These are phyloP conservation scores for Urochloa ruziziensis DNA, from an alignment of 176 grass and related monocot genomes.

Conservation along the genomic window DNA sequence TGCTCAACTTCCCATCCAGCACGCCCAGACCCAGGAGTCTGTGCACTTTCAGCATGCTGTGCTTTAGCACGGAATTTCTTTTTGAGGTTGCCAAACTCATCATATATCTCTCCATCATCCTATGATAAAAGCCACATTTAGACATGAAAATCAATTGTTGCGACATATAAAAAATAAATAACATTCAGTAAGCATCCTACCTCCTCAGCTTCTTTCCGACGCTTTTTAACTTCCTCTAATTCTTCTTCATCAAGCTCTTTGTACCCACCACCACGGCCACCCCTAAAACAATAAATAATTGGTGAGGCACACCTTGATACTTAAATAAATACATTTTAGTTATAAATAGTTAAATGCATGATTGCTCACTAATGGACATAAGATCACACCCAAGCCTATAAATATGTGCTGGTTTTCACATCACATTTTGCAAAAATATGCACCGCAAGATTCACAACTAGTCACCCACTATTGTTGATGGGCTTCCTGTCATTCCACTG, in stretches of 20 bases:
- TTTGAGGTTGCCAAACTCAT: constrained; percentile 99
- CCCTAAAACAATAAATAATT: constrained; percentile 40
- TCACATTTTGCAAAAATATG: neutral
- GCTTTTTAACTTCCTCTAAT: constrained; percentile 87
- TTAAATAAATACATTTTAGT: neutral
- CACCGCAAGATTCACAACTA: neutral
- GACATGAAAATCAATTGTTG: constrained; percentile 9
- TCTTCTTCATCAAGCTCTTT: constrained; percentile 99
- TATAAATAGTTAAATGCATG: neutral
- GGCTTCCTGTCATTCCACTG: neutral
- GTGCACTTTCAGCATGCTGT: constrained; percentile 51
- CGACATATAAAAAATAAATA: neutral
- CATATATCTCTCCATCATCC: constrained; percentile 99
- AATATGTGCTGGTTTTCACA: neutral
- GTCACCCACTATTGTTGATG: neutral
- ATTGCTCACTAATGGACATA: neutral
- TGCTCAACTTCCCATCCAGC: constrained; percentile 81
- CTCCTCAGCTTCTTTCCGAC: constrained; percentile 85
- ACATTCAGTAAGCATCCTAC: constrained; percentile 36
- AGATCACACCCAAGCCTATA: neutral
- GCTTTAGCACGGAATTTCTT: constrained; percentile 95
- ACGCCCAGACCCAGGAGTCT: constrained; percentile 59
- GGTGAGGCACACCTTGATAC: neutral
- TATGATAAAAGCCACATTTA: constrained; percentile 44
- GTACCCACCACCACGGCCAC: constrained; percentile 90